Evolutionary conservation across 1,284 basidiomycete genomes (phyloP).

Genomic region (Leccinum olivaceoglutinosum): DNA sequence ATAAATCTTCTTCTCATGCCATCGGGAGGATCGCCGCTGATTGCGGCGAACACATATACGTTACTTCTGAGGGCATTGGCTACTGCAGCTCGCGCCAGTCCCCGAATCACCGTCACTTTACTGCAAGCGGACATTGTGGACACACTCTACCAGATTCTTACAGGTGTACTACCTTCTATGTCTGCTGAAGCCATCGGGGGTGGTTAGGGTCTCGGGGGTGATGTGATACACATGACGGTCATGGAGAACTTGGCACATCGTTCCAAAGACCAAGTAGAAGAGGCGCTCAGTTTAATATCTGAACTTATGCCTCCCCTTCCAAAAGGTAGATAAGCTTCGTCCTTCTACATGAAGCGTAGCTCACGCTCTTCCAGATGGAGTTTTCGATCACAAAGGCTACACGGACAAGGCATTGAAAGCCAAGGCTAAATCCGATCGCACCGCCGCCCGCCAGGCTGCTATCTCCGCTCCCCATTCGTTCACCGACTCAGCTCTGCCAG

Average conservation of each 20-base stretch:
- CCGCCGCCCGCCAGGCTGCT: slow-evolving; percentile 53
- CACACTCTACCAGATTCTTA: slow-evolving; percentile 89
- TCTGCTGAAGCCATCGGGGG: slow-evolving; percentile 54
- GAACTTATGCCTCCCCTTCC: slow-evolving; percentile 90
- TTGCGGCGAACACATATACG: slow-evolving; percentile 84
- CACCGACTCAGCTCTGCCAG: slow-evolving; percentile 23
- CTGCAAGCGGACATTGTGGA: slow-evolving; percentile 88
- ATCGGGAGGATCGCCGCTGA: slow-evolving; percentile 78
- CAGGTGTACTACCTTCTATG: slow-evolving; percentile 78
- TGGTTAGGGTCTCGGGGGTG: slow-evolving; percentile 74
- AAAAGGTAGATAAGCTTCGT: slow-evolving; percentile 59
- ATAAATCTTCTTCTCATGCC: slow-evolving; percentile 84
- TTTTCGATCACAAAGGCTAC: slow-evolving; percentile 88
- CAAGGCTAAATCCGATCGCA: slow-evolving; percentile 71
- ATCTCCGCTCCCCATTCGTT: slow-evolving; percentile 26
- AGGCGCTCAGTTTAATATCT: slow-evolving; percentile 80
- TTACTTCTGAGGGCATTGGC: slow-evolving; percentile 83
- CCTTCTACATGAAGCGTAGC: background rate
- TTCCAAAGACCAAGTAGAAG: slow-evolving; percentile 95
- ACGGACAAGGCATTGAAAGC: slow-evolving; percentile 83
- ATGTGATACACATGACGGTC: slow-evolving; percentile 91
- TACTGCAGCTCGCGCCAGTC: slow-evolving; percentile 79
- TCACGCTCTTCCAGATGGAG: slow-evolving; percentile 60
- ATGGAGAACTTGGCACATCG: slow-evolving; percentile 96
- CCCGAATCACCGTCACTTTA: slow-evolving; percentile 80